Base-by-base conservation (phyloP, 2,329 filamentous ascomycete species). In the Lachnellula arida region DNA sequence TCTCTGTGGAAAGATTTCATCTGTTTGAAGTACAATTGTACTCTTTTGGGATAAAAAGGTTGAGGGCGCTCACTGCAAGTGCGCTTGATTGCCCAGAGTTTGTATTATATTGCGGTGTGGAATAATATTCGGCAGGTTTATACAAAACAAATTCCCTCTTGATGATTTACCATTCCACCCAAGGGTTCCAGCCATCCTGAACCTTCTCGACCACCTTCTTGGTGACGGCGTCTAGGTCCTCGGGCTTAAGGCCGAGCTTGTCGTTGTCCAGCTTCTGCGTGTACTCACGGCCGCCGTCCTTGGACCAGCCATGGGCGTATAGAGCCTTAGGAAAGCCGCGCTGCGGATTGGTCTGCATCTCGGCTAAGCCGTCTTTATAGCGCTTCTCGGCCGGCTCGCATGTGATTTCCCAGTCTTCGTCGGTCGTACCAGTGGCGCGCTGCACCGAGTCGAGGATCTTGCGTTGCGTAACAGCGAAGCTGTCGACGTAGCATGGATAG, bases 391-490 rank as follows among this genome's bases (percentile, higher is more conserved):
- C 34, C 5, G 49, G 47, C 35, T 59, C 53, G 5, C 58, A 42
- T 9, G 47, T 51, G 39, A 65, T 60, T 48, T 50, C 50, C 63
- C 63, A 65, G 34, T 64, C 63, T 3, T 48, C 42, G 5, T 63
- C 60, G 2, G 37, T 60, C 8, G 52, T 55, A 2, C 59, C 57
- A 6, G 54, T 60, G 11, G 60, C 63, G 4, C 68, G 61, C 37
- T 62, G 51, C 6, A 66, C 59, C 8, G 62, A 65, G 7, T 65
- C 68, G 5, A 71, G 70, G 71, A 84, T 82, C 5, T 82, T 79
- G 22, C 70, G 71, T 61, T 84, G 80, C 51, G 64, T 76, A 53
- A 79, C 54, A 4, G 65, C 62, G 68, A 81, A 81, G 52, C 73
- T 76, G 19, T 67, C 70, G 12, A 80, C 47, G 55, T 74, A 77